Evolutionary conservation across 257 asterid species (phyloP).

Genomic region (Leonotis leonurus): DNA sequence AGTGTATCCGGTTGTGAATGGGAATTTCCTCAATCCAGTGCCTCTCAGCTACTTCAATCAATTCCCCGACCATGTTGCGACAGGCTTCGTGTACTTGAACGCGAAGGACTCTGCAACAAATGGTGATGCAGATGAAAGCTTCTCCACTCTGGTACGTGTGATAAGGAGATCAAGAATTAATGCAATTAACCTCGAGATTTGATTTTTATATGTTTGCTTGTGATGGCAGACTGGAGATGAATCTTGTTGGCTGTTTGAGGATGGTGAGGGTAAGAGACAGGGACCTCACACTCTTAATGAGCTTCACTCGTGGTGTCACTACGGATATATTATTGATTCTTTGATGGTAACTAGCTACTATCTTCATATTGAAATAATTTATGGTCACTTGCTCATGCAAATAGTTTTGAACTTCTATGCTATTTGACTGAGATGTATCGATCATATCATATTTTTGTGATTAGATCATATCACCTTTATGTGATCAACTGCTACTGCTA

Average conservation of each 20-base stretch:
- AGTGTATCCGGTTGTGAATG: constrained; percentile 69
- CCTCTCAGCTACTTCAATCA: constrained; percentile 69
- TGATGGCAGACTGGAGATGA: constrained; percentile 51
- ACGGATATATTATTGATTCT: constrained; percentile 52
- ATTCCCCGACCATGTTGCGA: constrained; percentile 71
- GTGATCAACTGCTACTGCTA: background rate
- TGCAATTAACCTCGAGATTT: background rate
- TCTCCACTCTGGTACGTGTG: constrained; percentile 29
- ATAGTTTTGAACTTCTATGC: background rate
- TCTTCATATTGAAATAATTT: constrained; percentile 1
- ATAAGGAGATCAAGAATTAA: background rate
- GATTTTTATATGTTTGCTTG: constrained; percentile 13
- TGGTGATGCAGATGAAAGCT: constrained; percentile 11
- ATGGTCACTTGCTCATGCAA: background rate
- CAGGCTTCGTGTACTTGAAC: constrained; percentile 64
- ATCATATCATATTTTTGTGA: background rate
- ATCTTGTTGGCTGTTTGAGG: constrained; percentile 78
- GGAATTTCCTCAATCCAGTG: constrained; percentile 50
- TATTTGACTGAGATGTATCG: constrained; percentile 7
- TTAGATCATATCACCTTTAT: too few relatives aligned
- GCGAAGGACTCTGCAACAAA: constrained; percentile 14
- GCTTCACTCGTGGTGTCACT: constrained; percentile 73
- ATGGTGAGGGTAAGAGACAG: constrained; percentile 60
- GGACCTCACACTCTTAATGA: constrained; percentile 79
- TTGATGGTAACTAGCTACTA: constrained; percentile 40